These are phyloP conservation scores for Pleurotus sapidus DNA, from an alignment of 768 basidiomycete species.

Conservation along the genomic window DNA sequence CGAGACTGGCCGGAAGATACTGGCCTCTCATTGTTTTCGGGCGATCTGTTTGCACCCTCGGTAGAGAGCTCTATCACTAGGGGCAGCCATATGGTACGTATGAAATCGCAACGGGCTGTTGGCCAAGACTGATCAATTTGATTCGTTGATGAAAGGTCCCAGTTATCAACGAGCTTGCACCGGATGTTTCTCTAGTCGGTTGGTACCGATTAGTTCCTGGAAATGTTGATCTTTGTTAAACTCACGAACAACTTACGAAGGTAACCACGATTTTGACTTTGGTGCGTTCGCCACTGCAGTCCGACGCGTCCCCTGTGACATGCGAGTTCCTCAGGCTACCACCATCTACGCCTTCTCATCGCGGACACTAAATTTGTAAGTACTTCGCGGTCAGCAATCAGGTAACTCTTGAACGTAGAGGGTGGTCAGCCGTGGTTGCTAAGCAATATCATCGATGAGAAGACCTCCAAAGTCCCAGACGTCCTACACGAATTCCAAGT, in stretches of 20 bases:
- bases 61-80: constrained; percentile 85
- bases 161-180: constrained; percentile 75
- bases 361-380: constrained; percentile 72
- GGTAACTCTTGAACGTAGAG: neutral
- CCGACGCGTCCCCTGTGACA: neutral
- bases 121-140: neutral
- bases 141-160: constrained; percentile 56
- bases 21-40: constrained; percentile 83
- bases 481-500: constrained; percentile 59
- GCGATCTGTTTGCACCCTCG: constrained; percentile 86
- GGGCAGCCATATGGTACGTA: constrained; percentile 84
- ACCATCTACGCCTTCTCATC: constrained; percentile 64
- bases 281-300: constrained; percentile 35
- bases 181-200: constrained; percentile 83
- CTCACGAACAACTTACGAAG: constrained; percentile 36
- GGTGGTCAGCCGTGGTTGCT: constrained; percentile 76
- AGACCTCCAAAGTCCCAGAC: constrained; percentile 61
- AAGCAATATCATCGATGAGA: constrained; percentile 79
- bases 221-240: neutral
- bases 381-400: constrained; percentile 5
- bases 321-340: constrained; percentile 44
- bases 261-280: constrained; percentile 94
- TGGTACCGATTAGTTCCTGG: constrained; percentile 20
- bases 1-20: constrained; percentile 46
- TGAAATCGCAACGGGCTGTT: neutral